Base-by-base conservation (phyloP, 2,329 filamentous ascomycete species). In the Trichophyton schoenleinii region DNA sequence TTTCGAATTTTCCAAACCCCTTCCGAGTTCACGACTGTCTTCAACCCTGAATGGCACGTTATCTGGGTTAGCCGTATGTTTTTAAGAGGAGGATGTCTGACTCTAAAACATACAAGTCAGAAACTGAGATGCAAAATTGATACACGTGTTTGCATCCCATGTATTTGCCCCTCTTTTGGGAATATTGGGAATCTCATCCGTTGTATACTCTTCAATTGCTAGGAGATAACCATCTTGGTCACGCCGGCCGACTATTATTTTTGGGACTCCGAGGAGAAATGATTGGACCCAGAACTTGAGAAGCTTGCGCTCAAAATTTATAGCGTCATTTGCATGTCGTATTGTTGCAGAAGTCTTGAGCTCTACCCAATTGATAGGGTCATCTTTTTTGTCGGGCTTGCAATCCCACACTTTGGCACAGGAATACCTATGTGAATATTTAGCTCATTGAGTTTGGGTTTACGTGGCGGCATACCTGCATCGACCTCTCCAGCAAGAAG, bases 281-380 rank as follows among this genome's bases (percentile, higher is more conserved):
- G 89, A 95, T 73, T 97, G 94, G 13, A 92, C 89, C 94, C 94
- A 99, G 75, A 92, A 96, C 70, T 95, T 95, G 74, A 95, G 83
- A 60, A 97, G 81, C 72, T 97, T 97, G 57, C 88, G 83, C 74
- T 96, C 89, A 71, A 92, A 96, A 64, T 85, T 87, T 20, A 86
- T 74, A 69, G 84, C 80, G 68, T 94, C 88, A 55, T 83, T 81
- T 1, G 86, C 80, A 63, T 82, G 82, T 59, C 79, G 79, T 58
- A 92, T 85, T 65, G 87, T 85, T 46, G 83, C 86, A n/a, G 85
- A 84, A 0, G 94, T 99, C 72, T 99, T 99, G 62, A 99, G 81
- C 74, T 99, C 94, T 36, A 97, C 87, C 88, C 91, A 99, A 68
- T 92, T 89, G 65, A 90, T 87, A 0, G 87, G 84, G n/a, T 80